Conservation (phyloP, 768 basidiomycete genomes). For the Agrocybe chaxingu region DNA sequence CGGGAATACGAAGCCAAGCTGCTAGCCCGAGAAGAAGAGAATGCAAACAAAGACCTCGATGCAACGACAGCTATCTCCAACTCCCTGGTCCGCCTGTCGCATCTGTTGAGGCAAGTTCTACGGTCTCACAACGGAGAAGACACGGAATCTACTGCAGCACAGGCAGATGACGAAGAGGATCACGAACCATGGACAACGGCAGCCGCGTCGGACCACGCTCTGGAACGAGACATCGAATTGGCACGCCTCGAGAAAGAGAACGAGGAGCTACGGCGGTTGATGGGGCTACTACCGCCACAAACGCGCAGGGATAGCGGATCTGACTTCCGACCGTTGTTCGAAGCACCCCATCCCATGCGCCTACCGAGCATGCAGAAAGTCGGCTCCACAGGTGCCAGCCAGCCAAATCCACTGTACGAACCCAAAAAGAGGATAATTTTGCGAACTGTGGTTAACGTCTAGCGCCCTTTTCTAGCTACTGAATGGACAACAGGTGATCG, state of each 20-base stretch:
- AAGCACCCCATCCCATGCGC: constrained; percentile 21
- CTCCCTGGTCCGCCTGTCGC: constrained; percentile 67
- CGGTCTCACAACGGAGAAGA: constrained; percentile 72
- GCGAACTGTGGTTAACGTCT: constrained; percentile 14
- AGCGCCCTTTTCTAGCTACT: constrained; percentile 9
- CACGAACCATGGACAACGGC: constrained; percentile 37
- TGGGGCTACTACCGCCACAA: constrained; percentile 44
- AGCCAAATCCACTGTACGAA: constrained; percentile 28
- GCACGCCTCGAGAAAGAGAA: constrained; percentile 88
- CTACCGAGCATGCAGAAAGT: constrained; percentile 22
- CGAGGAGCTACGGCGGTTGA: constrained; percentile 67
- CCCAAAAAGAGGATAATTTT: constrained; percentile 35
- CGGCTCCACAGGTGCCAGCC: constrained; percentile 8
- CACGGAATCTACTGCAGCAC: constrained; percentile 20
- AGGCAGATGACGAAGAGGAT: constrained; percentile 30
- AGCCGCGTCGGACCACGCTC: constrained; percentile 61
- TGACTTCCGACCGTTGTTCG: constrained; percentile 19
- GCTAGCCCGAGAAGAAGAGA: constrained; percentile 70
- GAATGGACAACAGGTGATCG: background rate
- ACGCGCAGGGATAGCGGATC: constrained; percentile 21
- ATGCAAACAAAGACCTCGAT: constrained; percentile 53
- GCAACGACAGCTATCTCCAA: constrained; percentile 64
- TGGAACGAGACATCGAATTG: constrained; percentile 91
- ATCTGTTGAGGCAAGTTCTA: constrained; percentile 65
- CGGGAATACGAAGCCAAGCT: constrained; percentile 89